Evolutionary conservation across 2,329 filamentous ascomycete genomes (phyloP), one percentile per base, ranked within the genome.

Genomic region (Colletotrichum cordylinicola): DNA sequence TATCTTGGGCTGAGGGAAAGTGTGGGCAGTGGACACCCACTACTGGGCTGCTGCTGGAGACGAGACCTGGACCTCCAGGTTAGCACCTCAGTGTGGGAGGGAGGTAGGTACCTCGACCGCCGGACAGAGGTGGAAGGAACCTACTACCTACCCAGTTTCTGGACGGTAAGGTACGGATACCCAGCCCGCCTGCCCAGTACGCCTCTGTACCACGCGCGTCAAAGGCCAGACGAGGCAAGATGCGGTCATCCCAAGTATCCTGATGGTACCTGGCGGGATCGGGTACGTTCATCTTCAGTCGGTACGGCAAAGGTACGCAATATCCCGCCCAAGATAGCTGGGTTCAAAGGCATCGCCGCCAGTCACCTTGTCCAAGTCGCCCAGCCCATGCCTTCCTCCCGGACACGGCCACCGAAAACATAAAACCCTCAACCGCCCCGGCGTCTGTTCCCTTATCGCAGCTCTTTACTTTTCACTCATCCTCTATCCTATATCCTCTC

Each of bases 351-450:
- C 72, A 75, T 75, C 68, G 68, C 70, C 68, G 67, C 68, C 52
- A 66, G 43, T 27, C 58, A 33, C n/a, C 58, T 21, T 33, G 33
- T 61, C 29, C 43, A 52, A 35, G 60, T 66, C 60, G 70, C 60
- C 67, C 61, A 66, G 70, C 65, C 72, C 60, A 66, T 18, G 67
- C 55, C 70, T 58, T 43, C 61, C 62, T 29, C 69, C n/a, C 61
- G 33, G 35, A 37, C 39, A 62, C 68, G n/a, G 55, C 48, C 65
- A 37, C 29, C 65, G 43, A 56, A 67, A 37, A 76, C 75, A 79
- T 79, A 79, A 79, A 79, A 79, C 78, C 77, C 78, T 77, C 78
- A 74, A 31, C 74, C 70, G 64, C 70, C 74, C 74, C 73, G 60
- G 69, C 61, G 64, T 65, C 70, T 39, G n/a, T 35, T 10, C 43